Evolutionary conservation across 2,329 filamentous ascomycete genomes (phyloP).

Genomic region (Sporothrix pseudoabietina): DNA sequence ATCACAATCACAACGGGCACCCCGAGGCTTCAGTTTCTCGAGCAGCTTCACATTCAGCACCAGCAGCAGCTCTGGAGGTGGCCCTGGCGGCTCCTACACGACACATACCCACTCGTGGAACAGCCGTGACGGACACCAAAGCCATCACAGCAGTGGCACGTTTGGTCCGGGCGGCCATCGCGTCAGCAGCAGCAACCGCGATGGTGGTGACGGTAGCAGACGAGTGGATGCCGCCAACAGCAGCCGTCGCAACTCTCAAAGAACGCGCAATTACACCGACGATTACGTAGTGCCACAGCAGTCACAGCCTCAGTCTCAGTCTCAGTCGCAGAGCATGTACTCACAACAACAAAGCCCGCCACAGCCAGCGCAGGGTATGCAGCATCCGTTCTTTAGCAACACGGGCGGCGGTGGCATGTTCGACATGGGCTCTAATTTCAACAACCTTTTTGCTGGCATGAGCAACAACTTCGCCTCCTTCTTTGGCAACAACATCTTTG

Average conservation of each 20-base stretch:
- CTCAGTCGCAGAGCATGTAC: background rate
- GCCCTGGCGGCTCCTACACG: constrained; percentile 24
- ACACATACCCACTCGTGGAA: constrained; percentile 29
- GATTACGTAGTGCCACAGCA: background rate
- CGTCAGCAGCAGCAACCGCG: background rate
- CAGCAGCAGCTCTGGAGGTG: constrained; percentile 43
- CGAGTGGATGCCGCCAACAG: background rate
- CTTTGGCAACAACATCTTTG: constrained; percentile 6
- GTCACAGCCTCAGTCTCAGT: background rate
- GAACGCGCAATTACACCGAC: background rate
- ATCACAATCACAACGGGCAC: constrained; percentile 44
- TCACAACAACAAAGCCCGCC: background rate
- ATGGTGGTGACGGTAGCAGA: background rate
- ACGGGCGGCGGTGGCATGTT: background rate
- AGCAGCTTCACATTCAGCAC: constrained; percentile 52
- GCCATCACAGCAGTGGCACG: constrained; percentile 16
- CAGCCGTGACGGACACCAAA: constrained; percentile 31
- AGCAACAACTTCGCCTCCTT: background rate
- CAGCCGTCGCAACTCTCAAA: background rate
- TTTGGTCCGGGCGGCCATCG: background rate
- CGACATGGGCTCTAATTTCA: background rate
- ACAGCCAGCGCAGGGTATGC: background rate
- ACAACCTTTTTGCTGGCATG: background rate
- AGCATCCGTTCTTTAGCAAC: background rate
- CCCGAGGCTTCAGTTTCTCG: constrained; percentile 42